A percentile compares a stretch with the other conserved stretches of the same genome.
phyloP scores from a whole-genome alignment of 345 rosid species.

The Isatis tinctoria region DNA sequence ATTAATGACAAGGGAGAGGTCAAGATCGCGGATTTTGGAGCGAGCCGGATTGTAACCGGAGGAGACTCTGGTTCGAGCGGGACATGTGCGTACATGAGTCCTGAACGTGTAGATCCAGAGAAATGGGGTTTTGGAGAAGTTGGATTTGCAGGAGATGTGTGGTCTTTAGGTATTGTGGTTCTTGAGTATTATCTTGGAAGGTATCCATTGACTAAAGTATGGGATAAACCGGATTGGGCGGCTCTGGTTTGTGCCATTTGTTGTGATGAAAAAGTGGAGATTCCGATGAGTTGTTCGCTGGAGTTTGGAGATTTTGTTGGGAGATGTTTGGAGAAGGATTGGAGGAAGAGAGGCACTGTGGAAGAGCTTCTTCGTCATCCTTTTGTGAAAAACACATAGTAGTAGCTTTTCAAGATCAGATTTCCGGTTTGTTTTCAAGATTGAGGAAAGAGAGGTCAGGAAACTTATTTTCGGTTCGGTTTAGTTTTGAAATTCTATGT shows the following conservation, averaged over 20 bases:
- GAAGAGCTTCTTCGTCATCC: constrained; percentile 57
- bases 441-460: not conserved
- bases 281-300: constrained; percentile 45
- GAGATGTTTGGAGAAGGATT: constrained; percentile 63
- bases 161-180: constrained; percentile 63
- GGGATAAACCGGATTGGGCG: constrained; percentile 62
- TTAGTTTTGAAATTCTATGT: not conserved
- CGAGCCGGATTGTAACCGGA: constrained; percentile 41
- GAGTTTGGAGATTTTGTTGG: constrained; percentile 43
- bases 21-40: constrained; percentile 74
- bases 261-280: constrained; percentile 40
- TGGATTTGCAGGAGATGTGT: constrained; percentile 57
- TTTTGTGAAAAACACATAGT: constrained; percentile 30
- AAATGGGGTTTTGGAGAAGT: constrained; percentile 39
- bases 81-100: constrained; percentile 73
- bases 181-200: constrained; percentile 59
- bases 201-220: constrained; percentile 49
- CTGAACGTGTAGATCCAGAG: constrained; percentile 58
- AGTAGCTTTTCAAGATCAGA: not conserved
- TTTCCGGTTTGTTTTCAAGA: not conserved
- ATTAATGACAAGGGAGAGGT: constrained; percentile 45
- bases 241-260: constrained; percentile 51
- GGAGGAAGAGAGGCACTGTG: constrained; percentile 53
- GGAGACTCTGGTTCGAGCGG: constrained; percentile 35
- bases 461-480: not conserved